Base-by-base conservation (phyloP, 2,329 filamentous ascomycete species). In the Lachnellula arida region DNA sequence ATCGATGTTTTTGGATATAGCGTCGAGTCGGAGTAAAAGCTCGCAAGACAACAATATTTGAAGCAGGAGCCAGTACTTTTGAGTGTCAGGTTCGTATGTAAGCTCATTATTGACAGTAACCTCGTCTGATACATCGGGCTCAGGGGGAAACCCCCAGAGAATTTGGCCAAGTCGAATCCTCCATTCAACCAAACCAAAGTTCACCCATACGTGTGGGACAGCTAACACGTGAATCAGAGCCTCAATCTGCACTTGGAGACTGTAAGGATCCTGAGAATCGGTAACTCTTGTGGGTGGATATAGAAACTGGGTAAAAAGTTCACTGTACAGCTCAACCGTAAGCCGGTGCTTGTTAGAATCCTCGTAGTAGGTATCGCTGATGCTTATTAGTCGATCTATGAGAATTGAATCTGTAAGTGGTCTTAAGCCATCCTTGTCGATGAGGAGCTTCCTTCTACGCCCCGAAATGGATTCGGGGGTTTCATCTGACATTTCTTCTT, bases 121-220 rank as follows among this genome's bases (percentile, higher is more conserved):
- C 22, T 77, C 76, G 56, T 82, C 81, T 44, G 77, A 76, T 47
- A 78, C 75, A 60, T 81, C 80, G 43, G 42, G 25, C 17, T 80
- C 78, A 25, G 76, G 67, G 5, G 75, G 72, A 15, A 75, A 73
- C 15, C 80, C 84, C 86, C 87, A 91, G 2, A 91, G 71, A 43
- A 90, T 78, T 70, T 89, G 87, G 6, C 87, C 87, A 1, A 91
- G 75, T 12, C 86, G 78, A 56, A 91, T 86, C 39, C 87, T 80
- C 86, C 86, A 90, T 67, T 90, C 87, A 6, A 90, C 84, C 34
- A 85, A 78, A 19, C 85, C 87, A 61, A 91, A 87, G 70, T 91
- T 86, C 51, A 87, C 79, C 87, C 87, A 91, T 46, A 88, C 80
- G 54, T 86, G 85, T 53, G 84, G 78, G 7, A 81, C 74, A 0